These are phyloP conservation scores for Glycyrrhiza uralensis DNA, from an alignment of 306 rosid species.

Conservation along the genomic window DNA sequence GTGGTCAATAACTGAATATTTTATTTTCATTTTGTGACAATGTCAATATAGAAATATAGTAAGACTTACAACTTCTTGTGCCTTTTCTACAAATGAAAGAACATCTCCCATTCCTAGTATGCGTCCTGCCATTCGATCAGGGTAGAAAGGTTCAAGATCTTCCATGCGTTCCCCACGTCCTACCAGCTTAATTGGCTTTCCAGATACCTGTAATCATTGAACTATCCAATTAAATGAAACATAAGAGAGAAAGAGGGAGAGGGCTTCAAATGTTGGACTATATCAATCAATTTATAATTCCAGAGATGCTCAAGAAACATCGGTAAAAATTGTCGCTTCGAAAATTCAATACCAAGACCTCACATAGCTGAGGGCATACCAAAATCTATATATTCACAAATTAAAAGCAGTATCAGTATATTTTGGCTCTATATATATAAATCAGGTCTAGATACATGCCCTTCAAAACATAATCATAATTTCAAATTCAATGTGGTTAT, in stretches of 20 bases:
- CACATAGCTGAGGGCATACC: not conserved
- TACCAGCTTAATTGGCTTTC: conserved; percentile 97
- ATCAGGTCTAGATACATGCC: not conserved
- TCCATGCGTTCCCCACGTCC: conserved; percentile 99
- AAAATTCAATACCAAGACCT: not conserved
- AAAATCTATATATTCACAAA: conserved; percentile 19
- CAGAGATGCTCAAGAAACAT: not conserved
- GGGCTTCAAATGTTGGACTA: not conserved
- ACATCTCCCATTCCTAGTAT: conserved; percentile 99
- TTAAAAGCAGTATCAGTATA: not conserved
- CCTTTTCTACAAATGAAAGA: conserved; percentile 97
- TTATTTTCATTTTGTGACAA: not conserved
- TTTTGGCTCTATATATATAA: not conserved
- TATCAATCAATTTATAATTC: conserved; percentile 11
- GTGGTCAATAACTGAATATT: conserved; percentile 13
- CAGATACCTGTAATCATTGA: conserved; percentile 71
- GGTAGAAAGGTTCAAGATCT: conserved; percentile 98
- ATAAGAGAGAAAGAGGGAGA: not conserved
- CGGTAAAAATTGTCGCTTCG: not conserved
- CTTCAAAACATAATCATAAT: not conserved
- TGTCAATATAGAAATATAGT: conserved; percentile 1
- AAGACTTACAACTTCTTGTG: conserved; percentile 89
- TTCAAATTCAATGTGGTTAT: not conserved
- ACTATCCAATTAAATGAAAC: not conserved
- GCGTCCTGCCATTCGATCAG: conserved; percentile 98